These are phyloP conservation scores for Syzygium grande DNA, from an alignment of 345 rosid genomes.

Conservation along the genomic window DNA sequence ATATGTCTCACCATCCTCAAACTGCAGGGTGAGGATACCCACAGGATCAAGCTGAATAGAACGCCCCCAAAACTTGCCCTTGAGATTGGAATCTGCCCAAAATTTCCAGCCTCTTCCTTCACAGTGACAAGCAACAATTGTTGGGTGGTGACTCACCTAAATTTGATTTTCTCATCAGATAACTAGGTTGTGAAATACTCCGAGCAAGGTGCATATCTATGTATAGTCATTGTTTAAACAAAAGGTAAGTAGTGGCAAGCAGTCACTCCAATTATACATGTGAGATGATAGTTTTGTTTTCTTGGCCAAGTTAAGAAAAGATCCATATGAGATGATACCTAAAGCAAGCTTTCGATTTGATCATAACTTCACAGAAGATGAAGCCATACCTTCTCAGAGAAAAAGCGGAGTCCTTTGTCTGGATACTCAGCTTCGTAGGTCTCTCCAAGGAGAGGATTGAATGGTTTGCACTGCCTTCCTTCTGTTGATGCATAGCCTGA, in stretches of 20 bases:
- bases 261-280: not conserved
- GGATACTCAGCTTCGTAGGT: constrained; percentile 99
- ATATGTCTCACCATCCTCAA: constrained; percentile 83
- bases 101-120: constrained; percentile 99
- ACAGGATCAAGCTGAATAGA: constrained; percentile 99
- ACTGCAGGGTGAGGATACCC: constrained; percentile 74
- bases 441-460: constrained; percentile 97
- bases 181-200: not conserved
- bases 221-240: not conserved
- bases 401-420: constrained; percentile 93
- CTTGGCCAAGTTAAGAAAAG: not conserved
- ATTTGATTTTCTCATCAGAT: constrained; percentile 15
- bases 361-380: not conserved
- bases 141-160: constrained; percentile 99
- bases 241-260: not conserved
- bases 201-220: not conserved
- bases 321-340: not conserved
- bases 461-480: constrained; percentile 98
- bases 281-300: not conserved
- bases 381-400: constrained; percentile 77
- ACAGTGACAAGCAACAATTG: constrained; percentile 96
- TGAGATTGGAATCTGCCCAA: constrained; percentile 98
- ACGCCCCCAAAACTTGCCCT: constrained; percentile 97
- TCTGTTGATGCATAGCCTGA: constrained; percentile 98
- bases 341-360: not conserved